Evolutionary conservation across 768 basidiomycete species (phyloP), one percentile per base, ranked within the genome.

Genomic region (Psilocybe sp.): DNA sequence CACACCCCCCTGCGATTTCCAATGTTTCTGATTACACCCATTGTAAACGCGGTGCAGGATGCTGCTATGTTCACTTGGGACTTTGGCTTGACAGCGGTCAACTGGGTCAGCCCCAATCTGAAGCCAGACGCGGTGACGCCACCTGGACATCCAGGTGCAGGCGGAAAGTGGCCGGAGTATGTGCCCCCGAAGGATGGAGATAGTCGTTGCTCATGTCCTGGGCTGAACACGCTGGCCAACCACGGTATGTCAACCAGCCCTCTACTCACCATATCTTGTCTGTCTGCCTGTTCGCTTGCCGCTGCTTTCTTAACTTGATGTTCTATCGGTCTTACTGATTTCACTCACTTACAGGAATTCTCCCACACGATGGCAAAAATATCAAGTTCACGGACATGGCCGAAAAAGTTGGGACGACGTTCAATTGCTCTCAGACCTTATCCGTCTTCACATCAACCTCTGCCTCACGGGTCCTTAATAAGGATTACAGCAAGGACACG

Each of bases 161-260:
- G 73, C 28, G 84, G 87, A 0, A 60, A 73, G 40, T 91, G 88
- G 88, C 87, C 88, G 0, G 80, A 84, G 58, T 89, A 76, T 59
- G 66, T 73, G 1, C 64, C 82, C 2, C 77, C 86, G 9, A 66
- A 64, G 49, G 74, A 81, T 8, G 80, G 78, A 1, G 88, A 90
- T 56, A 89, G 87, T 58, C 73, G 89, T 2, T 79, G 80, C 53
- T 79, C 83, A 1, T 91, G 89, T 55, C 89, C 89, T 1, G 87
- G 78, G 12, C 63, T 92, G 51, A 92, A 92, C 56, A 84, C 87
- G 0, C 71, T 92, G 79, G 87, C 89, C 6, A 92, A 92, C 62
- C 89, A 92, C 52, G 90, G 89, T 89, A 35, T 31, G 69, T 51
- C 7, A 5, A 7, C 23, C 23, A 28, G 4, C 23, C 23, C 23